Conservation (phyloP, 2,329 filamentous ascomycete genomes). For the Chalaropsis thielavioides region DNA sequence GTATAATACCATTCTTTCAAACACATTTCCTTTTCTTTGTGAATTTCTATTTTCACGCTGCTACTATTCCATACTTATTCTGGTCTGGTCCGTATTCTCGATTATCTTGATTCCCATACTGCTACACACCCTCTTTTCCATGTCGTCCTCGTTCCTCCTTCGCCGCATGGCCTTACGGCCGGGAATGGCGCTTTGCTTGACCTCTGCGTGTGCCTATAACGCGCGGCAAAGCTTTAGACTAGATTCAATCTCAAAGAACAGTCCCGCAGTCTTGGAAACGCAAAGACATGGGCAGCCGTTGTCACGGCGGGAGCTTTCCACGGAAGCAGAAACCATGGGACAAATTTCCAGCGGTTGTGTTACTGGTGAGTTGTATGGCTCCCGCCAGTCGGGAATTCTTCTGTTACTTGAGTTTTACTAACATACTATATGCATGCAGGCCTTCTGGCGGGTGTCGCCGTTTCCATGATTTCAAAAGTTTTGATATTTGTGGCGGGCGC, state of each 20-base stretch:
- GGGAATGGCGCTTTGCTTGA: background rate
- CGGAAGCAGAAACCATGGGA: slow-evolving; percentile 18
- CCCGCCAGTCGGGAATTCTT: background rate
- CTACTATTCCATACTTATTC: background rate
- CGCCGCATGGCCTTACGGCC: slow-evolving; percentile 5
- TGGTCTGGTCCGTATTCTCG: background rate
- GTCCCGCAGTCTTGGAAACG: background rate
- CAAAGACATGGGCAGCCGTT: background rate
- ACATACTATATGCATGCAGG: slow-evolving; percentile 28
- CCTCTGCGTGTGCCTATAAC: background rate
- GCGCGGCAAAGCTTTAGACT: slow-evolving; percentile 4
- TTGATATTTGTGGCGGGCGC: slow-evolving; percentile 54
- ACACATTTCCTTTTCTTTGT: background rate
- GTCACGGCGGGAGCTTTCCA: background rate
- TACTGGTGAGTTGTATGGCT: slow-evolving; percentile 28
- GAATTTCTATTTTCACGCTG: background rate
- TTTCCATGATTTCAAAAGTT: slow-evolving; percentile 57
- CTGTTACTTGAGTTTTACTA: background rate
- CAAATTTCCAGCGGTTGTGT: slow-evolving; percentile 42
- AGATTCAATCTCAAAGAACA: slow-evolving; percentile 2
- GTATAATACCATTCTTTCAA: background rate
- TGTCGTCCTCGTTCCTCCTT: background rate
- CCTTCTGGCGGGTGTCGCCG: slow-evolving; percentile 46
- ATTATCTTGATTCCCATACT: background rate
- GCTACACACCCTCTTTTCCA: background rate